Conservation (phyloP, 306 rosid species). For the Prunus mira region DNA sequence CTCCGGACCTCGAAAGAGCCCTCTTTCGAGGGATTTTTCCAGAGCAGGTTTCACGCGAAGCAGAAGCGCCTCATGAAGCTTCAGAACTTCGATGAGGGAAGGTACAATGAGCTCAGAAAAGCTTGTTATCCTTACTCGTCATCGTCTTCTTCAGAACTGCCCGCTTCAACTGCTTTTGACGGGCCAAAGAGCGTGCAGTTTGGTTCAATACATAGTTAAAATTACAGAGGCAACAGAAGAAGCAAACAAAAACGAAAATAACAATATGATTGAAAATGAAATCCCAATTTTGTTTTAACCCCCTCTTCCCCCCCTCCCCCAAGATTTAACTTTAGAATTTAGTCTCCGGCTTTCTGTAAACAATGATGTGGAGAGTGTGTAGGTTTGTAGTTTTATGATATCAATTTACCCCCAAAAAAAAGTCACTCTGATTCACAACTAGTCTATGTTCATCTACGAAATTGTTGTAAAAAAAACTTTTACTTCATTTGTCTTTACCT, state of each 20-base stretch:
- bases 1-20: conserved; percentile 74
- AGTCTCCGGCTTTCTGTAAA: conserved; percentile 12
- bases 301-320: background rate
- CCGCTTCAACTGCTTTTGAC: conserved; percentile 6
- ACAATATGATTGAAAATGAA: background rate
- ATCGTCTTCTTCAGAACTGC: background rate
- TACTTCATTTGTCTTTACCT: too few species aligned
- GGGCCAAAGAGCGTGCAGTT: conserved; percentile 15
- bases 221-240: background rate
- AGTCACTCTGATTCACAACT: background rate
- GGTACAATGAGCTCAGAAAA: conserved; percentile 52
- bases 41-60: conserved; percentile 51
- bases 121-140: conserved; percentile 23
- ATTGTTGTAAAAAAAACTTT: background rate
- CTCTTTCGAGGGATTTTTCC: conserved; percentile 63
- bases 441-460: background rate
- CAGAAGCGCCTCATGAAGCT: conserved; percentile 63
- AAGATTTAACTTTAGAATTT: conserved; percentile 3
- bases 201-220: conserved; percentile 18
- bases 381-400: background rate
- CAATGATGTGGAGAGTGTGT: conserved; percentile 10
- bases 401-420: background rate
- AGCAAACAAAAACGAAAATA: background rate
- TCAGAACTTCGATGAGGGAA: conserved; percentile 47
- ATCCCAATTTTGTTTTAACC: conserved; percentile 8